A percentile compares a stretch with the other conserved stretches of the same genome.
phyloP scores from a whole-genome alignment of 2,329 filamentous ascomycete genomes.

The Fusarium sp. region DNA sequence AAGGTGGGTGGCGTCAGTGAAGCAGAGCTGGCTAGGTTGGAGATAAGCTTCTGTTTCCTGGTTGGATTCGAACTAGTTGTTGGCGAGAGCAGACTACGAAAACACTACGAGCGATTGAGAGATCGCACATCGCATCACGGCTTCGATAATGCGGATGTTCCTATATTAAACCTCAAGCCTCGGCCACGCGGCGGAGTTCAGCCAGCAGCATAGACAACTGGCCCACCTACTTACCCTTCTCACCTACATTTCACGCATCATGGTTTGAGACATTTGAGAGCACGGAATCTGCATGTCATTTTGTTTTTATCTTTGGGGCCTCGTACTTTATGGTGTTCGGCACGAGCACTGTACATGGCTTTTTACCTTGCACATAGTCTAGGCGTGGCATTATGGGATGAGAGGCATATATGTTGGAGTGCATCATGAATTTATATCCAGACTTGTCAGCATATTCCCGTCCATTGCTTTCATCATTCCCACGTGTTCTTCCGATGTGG shows the following conservation, averaged over 20 bases:
- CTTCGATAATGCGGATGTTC: slow-evolving; percentile 43
- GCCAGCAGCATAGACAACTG: slow-evolving; percentile 23
- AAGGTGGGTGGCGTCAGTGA: slow-evolving; percentile 90
- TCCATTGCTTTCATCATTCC: neutral
- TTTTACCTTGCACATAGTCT: slow-evolving; percentile 26
- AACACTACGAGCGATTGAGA: slow-evolving; percentile 50
- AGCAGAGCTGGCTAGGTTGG: slow-evolving; percentile 81
- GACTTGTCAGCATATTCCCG: slow-evolving; percentile 1
- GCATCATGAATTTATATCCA: slow-evolving; percentile 36
- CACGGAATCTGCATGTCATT: slow-evolving; percentile 6
- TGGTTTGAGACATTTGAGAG: slow-evolving; percentile 5
- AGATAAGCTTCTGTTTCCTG: slow-evolving; percentile 89
- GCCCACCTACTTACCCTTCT: neutral
- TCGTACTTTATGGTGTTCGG: neutral
- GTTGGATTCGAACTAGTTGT: slow-evolving; percentile 84
- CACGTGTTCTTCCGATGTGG: neutral
- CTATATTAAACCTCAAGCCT: slow-evolving; percentile 43
- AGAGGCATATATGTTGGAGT: slow-evolving; percentile 23
- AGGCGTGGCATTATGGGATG: slow-evolving; percentile 14
- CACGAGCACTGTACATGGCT: slow-evolving; percentile 20
- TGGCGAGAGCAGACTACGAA: slow-evolving; percentile 45
- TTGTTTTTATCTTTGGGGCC: slow-evolving; percentile 5
- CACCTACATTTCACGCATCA: neutral
- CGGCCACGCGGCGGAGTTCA: slow-evolving; percentile 34
- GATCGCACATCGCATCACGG: slow-evolving; percentile 44